These are phyloP conservation scores for Talaromyces sp. DNA, from an alignment of 2,329 filamentous ascomycete genomes.

Conservation along the genomic window DNA sequence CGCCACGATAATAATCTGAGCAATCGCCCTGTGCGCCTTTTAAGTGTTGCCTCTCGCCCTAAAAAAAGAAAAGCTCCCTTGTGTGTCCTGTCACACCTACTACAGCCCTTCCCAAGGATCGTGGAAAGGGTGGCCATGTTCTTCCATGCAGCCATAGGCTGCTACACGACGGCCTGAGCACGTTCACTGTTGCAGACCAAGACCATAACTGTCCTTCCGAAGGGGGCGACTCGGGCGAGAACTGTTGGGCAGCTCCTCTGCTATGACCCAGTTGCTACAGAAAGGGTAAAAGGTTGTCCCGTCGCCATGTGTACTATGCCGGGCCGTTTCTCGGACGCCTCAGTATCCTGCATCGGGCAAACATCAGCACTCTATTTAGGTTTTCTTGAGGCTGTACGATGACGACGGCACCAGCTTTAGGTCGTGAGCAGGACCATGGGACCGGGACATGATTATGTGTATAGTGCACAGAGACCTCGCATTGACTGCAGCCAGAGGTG, in stretches of 20 bases:
- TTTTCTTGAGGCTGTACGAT: not conserved
- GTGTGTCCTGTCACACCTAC: not conserved
- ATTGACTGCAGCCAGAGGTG: not conserved
- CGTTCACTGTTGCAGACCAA: not conserved
- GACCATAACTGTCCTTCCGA: not conserved
- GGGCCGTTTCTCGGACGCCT: not conserved
- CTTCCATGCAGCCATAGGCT: not conserved
- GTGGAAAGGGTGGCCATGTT: not conserved
- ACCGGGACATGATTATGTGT: not conserved
- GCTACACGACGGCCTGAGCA: not conserved
- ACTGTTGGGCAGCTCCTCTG: not conserved
- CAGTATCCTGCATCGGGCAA: not conserved
- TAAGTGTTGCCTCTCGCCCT: not conserved
- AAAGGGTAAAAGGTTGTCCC: not conserved
- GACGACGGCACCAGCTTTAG: not conserved
- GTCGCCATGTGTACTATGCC: not conserved
- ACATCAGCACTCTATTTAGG: not conserved
- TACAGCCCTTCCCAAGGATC: not conserved
- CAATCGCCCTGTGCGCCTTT: not conserved
- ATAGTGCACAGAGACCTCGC: not conserved
- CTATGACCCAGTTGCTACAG: not conserved
- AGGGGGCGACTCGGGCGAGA: not conserved
- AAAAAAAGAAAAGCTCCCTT: not conserved
- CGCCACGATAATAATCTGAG: conserved; percentile 1
- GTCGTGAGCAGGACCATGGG: not conserved